Evolutionary conservation across 2,329 filamentous ascomycete species (phyloP).

Genomic region (Cercospora sesami): DNA sequence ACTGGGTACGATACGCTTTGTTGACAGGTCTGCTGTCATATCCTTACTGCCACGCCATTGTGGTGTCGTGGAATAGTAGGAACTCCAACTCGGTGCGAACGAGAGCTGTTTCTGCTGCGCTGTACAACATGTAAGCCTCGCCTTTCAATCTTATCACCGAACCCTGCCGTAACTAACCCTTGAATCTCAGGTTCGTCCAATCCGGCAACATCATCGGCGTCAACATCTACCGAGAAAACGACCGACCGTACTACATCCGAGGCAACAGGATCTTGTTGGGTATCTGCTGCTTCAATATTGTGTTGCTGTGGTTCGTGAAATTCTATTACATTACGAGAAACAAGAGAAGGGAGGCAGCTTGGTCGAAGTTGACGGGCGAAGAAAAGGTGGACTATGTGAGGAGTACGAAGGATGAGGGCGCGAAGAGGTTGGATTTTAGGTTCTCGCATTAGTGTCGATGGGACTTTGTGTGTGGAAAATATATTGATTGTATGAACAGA

Average conservation of each 20-base stretch:
- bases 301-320: slow-evolving; percentile 37
- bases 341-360: slow-evolving; percentile 35
- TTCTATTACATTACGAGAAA: slow-evolving; percentile 40
- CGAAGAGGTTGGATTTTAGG: slow-evolving; percentile 40
- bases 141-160: not conserved
- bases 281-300: slow-evolving; percentile 37
- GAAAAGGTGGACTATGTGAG: slow-evolving; percentile 40
- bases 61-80: slow-evolving; percentile 46
- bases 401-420: slow-evolving; percentile 41
- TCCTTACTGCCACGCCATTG: slow-evolving; percentile 48
- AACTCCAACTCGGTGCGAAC: slow-evolving; percentile 48
- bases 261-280: slow-evolving; percentile 43
- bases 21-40: slow-evolving; percentile 45
- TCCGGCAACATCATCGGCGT: slow-evolving; percentile 49
- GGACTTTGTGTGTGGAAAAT: not conserved
- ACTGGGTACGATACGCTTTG: slow-evolving; percentile 44
- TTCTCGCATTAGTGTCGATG: slow-evolving; percentile 34
- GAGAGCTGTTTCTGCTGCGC: slow-evolving; percentile 44
- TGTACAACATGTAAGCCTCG: slow-evolving; percentile 43
- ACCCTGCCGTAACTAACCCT: not conserved
- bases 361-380: slow-evolving; percentile 43
- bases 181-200: slow-evolving; percentile 36
- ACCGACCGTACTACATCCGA: slow-evolving; percentile 47
- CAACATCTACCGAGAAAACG: slow-evolving; percentile 53
- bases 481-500: not conserved